Conservation (phyloP, 2,329 filamentous ascomycete species). For the Didymella exigua region DNA sequence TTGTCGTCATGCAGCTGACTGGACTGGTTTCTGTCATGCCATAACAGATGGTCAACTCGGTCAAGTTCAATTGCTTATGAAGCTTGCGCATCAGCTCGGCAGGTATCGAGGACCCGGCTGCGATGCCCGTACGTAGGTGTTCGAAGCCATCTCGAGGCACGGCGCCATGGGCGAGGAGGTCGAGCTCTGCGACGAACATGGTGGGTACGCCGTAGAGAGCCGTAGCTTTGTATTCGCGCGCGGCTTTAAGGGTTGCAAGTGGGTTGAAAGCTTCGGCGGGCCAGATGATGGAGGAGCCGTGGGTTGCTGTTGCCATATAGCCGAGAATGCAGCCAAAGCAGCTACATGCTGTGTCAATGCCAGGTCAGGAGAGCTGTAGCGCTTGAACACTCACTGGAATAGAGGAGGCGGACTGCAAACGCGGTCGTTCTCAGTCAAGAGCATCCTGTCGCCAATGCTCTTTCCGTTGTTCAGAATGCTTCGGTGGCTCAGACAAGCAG, state of each 20-base stretch:
- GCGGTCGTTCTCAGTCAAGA: conserved; percentile 72
- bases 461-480: conserved; percentile 92
- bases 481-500: conserved; percentile 83
- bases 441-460: conserved; percentile 85
- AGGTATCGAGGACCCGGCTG: conserved; percentile 84
- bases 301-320: conserved; percentile 94
- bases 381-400: conserved; percentile 49
- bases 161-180: conserved; percentile 66
- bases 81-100: conserved; percentile 78
- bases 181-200: conserved; percentile 91
- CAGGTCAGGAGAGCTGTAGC: not conserved
- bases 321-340: conserved; percentile 92
- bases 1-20: conserved; percentile 78
- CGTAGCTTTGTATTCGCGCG: conserved; percentile 67
- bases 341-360: conserved; percentile 31
- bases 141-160: conserved; percentile 60
- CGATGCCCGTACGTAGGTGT: conserved; percentile 84
- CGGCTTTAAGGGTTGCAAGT: conserved; percentile 67
- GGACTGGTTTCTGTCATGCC: conserved; percentile 92
- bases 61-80: conserved; percentile 74
- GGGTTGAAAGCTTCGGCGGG: conserved; percentile 88
- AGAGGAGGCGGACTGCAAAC: conserved; percentile 67
- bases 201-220: conserved; percentile 88
- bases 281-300: conserved; percentile 81
- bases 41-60: conserved; percentile 89